phyloP scores from a whole-genome alignment of 768 basidiomycete species.

The Serendipita sp. region DNA sequence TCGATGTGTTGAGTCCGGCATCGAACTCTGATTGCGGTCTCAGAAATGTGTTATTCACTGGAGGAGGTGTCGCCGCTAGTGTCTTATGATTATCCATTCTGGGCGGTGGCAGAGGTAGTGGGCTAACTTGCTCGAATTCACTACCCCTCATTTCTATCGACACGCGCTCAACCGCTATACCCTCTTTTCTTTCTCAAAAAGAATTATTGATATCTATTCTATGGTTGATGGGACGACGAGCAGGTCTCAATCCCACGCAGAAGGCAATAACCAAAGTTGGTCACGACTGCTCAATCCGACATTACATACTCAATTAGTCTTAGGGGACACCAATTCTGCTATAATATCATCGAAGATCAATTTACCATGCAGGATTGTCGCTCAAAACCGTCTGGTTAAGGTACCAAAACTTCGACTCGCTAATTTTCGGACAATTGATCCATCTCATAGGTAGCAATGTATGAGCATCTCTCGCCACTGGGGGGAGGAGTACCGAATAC shows the following conservation, averaged over 20 bases:
- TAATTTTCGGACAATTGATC: not conserved
- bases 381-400: slow-evolving; percentile 34
- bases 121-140: not conserved
- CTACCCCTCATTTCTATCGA: not conserved
- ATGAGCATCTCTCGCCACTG: slow-evolving; percentile 59
- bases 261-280: no score
- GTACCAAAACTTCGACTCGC: slow-evolving; percentile 14
- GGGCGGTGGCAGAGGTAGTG: not conserved
- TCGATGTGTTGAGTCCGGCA: slow-evolving; percentile 59
- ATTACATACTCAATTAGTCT: not conserved
- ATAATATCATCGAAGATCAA: not conserved
- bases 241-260: not conserved
- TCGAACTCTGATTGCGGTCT: slow-evolving; percentile 37
- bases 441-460: slow-evolving; percentile 59
- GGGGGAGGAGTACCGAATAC: slow-evolving; percentile 58
- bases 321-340: not conserved
- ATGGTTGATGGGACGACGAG: not conserved
- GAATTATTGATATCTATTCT: not conserved
- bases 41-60: slow-evolving; percentile 17
- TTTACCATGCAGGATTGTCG: not conserved
- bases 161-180: not conserved
- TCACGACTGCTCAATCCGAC: no score
- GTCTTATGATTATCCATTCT: not conserved
- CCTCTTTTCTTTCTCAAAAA: not conserved
- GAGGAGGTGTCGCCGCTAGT: slow-evolving; percentile 9